Evolutionary conservation across 2,329 filamentous ascomycete species (phyloP), one percentile per base, ranked within the genome.

Genomic region (Fusarium pseudonygamai): DNA sequence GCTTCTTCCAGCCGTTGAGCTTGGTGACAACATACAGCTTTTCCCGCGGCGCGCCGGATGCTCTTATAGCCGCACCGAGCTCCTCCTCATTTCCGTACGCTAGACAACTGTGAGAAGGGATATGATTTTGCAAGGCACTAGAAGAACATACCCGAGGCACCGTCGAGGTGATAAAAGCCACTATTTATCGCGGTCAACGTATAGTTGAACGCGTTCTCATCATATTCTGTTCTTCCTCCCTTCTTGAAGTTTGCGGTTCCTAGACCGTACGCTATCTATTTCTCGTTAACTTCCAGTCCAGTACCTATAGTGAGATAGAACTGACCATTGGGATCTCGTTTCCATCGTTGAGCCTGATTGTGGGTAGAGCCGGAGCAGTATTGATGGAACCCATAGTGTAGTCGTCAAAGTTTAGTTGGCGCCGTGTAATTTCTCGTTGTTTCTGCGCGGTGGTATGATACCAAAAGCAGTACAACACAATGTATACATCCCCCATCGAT

Each of bases 241-340:
- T 37, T 53, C 32, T 53, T 53, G 49, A 37, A 53, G 4, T 53
- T 36, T 26, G 49, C 49, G 3, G 32, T 53, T 8, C 49, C 49
- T 8, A 53, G 24, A 13, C 49, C 49, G 13, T 53, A 53, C 9
- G 32, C 49, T 53, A 53, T 6, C 49, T 28, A 26, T 53, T 13
- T 8, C 8, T 12, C 5, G 24, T 53, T 15, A 37, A 6, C 0
- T 7, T 8, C 18, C 4, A 6, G n/a, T 12, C 3, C 6, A 16
- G 6, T 1, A 52, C 7, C 4, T 1, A 8, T 5, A 12, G 6
- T 4, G n/a, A 37, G n/a, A 1, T 7, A 6, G 2, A 4, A 12
- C 49, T 28, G 9, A 36, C 49, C 32, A 53, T 53, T 9, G 49
- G 32, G 2, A 53, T 53, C 1, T 53, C 9, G 13, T 26, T 53